Base-by-base conservation (phyloP, 805 yeast species). In the Ogataea sp. region DNA sequence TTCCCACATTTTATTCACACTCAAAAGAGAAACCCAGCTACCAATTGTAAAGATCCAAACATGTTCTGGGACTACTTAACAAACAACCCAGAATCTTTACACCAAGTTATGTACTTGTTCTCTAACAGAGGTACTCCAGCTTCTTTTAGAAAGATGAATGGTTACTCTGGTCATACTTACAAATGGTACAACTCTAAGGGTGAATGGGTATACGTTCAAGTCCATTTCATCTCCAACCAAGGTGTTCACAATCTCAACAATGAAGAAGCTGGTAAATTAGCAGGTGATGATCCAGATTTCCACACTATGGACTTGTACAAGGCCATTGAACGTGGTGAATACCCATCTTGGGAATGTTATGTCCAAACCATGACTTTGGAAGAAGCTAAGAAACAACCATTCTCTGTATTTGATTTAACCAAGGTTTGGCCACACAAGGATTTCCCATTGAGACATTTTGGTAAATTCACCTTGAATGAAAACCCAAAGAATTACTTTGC, bases 361-460 rank as follows among this genome's bases (percentile, higher is more conserved):
- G 64, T 87, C 39, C 96, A 87, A 68, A 74, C 85, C 34, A 87
- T 87, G 95, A 83, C 95, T 27, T 75, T 75, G 44, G 84, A 78
- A 51, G 79, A 87, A 63, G 87, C 95, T 43, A 73, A 80, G 61
- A 63, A 76, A 44, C 74, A 75, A 37, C 81, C 82, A 56, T 86
- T 83, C 65, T 82, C 90, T 6, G 89, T 88, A 34, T 86, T 84
- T 58, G 96, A 87, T 64, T 71, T 87, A 61, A 87, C 96, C 47
- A 88, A 88, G 68, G 83, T 84, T 40, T 87, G 96, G 96, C 87
- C 96, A 27, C 94, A 87, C 58, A 67, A 65, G 51, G 80, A 86
- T 41, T 87, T 78, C 71, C 96, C 96, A 55, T 64, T 87, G 66
- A 77, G 95, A 62, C 78, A 79, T 61, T 80, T 87, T 57, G 96